Base-by-base conservation (phyloP, 805 yeast species). In the Teunomyces aglyptinius region DNA sequence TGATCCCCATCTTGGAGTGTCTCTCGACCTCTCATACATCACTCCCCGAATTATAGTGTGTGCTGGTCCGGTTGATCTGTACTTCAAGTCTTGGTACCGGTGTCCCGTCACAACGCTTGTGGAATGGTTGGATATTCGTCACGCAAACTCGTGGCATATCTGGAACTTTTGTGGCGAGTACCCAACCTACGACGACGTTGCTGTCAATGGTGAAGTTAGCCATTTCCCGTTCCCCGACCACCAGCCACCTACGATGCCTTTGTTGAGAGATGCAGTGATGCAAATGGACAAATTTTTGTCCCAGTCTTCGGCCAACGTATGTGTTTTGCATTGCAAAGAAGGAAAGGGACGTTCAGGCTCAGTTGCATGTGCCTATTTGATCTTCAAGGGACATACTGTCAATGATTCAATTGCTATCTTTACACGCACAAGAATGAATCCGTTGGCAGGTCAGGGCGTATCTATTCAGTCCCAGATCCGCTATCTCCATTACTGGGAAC, bases 301-400 rank as follows among this genome's bases (percentile, higher is more conserved):
- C 1, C 34, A 36, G 12, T 53, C 61, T 16, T 54, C 65, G 0
- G 48, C 64, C 0, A 73, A 77, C 46, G 82, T 85, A 2, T 90
- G 87, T 0, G 74, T 87, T 0, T 63, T 92, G 6, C 97, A 92
- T 60, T 92, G 98, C 61, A 83, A 86, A 57, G 87, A 88, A 52
- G 98, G 98, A 0, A 90, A 89, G 64, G 98, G 98, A 0, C 70
- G 98, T 22, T 84, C 96, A 0, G 97, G 98, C 0, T 76, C 90
- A 1, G 65, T 89, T 1, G 78, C 79, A 5, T 80, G 87, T 49
- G 88, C 90, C 0, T 86, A 81, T 57, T 62, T 91, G 50, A 32
- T 33, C 8, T 48, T 49, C 5, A 27, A 42, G 15, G 32, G n/a
- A 3, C 27, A 38, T 4, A 10, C 72, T 0, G 67, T 75, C 11